Evolutionary conservation across 2,329 filamentous ascomycete species (phyloP).

Genomic region (Elsinoe batatas): DNA sequence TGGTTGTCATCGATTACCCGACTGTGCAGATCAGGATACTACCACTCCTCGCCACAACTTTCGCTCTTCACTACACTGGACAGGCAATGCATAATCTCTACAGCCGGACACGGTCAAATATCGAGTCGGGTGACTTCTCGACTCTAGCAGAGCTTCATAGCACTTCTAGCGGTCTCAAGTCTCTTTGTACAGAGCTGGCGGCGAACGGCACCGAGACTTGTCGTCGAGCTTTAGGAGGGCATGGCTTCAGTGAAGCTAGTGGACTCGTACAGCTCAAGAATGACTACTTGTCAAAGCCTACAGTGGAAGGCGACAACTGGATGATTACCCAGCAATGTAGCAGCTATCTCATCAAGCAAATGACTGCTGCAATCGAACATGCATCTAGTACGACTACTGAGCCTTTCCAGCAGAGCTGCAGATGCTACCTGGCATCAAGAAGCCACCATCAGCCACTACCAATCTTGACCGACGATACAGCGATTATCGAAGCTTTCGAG

Average conservation of each 20-base stretch:
- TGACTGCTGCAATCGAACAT: conserved; percentile 25
- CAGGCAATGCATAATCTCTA: conserved; percentile 45
- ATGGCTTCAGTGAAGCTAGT: conserved; percentile 44
- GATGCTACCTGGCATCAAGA: conserved; percentile 30
- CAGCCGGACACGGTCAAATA: conserved; percentile 34
- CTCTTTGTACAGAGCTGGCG: conserved; percentile 43
- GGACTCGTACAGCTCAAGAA: conserved; percentile 44
- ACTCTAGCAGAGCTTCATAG: conserved; percentile 43
- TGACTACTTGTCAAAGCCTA: conserved; percentile 44
- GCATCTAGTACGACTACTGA: conserved; percentile 27
- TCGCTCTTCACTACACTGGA: conserved; percentile 40
- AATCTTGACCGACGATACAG: conserved; percentile 28
- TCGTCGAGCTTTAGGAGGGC: conserved; percentile 44
- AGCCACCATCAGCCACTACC: conserved; percentile 22
- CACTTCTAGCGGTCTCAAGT: conserved; percentile 45
- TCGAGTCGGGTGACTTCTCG: conserved; percentile 40
- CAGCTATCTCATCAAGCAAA: conserved; percentile 43
- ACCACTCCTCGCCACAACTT: conserved; percentile 44
- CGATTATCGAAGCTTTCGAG: conserved; percentile 37
- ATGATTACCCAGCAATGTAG: conserved; percentile 48
- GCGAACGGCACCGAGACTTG: conserved; percentile 47
- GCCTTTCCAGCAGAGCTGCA: conserved; percentile 33
- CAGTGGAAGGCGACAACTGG: conserved; percentile 48
- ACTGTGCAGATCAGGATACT: conserved; percentile 46
- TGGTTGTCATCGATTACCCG: conserved; percentile 44